A percentile compares a stretch with the other conserved stretches of the same genome.
Conservation (phyloP, 106 monocot genomes). For the Apostasia ramifera region DNA sequence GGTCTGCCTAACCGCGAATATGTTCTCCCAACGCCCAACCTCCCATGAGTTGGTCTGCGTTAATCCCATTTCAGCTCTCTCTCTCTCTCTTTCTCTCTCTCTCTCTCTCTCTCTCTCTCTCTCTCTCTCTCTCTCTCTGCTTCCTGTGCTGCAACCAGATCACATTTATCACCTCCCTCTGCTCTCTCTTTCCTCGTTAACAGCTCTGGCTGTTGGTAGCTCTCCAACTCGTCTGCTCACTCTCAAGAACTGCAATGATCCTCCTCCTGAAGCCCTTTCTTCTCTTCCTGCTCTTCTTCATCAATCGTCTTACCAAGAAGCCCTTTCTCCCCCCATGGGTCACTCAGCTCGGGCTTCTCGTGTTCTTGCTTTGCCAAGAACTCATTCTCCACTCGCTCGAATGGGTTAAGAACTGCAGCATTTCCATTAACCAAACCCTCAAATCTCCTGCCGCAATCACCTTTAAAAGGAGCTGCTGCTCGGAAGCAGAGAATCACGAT, state of each 20-base stretch:
- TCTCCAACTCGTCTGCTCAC: neutral
- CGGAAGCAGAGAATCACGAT: conserved; percentile 4
- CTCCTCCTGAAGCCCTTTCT: conserved; percentile 42
- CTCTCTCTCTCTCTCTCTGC: too few species aligned
- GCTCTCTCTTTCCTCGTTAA: neutral
- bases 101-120: neutral
- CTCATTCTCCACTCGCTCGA: conserved; percentile 7
- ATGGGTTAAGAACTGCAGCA: conserved; percentile 6
- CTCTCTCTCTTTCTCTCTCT: neutral
- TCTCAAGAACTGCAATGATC: conserved; percentile 17
- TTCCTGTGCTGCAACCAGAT: neutral
- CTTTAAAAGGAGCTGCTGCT: neutral
- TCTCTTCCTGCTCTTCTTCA: conserved; percentile 14
- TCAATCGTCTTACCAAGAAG: neutral
- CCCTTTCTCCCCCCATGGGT: conserved; percentile 32
- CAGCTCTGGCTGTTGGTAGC: neutral
- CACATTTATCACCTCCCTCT: neutral
- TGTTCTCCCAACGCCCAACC: too few species aligned
- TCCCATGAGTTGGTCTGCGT: too few species aligned
- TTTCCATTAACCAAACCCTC: neutral
- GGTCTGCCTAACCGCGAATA: too few species aligned
- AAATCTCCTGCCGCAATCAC: neutral
- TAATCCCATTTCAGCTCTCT: too few species aligned
- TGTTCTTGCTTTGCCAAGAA: conserved; percentile 31
- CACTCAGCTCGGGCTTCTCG: conserved; percentile 23